A percentile compares a stretch with the other conserved stretches of the same genome.
Conservation (phyloP, 1,284 basidiomycete genomes). For the Naganishia cerealis region DNA sequence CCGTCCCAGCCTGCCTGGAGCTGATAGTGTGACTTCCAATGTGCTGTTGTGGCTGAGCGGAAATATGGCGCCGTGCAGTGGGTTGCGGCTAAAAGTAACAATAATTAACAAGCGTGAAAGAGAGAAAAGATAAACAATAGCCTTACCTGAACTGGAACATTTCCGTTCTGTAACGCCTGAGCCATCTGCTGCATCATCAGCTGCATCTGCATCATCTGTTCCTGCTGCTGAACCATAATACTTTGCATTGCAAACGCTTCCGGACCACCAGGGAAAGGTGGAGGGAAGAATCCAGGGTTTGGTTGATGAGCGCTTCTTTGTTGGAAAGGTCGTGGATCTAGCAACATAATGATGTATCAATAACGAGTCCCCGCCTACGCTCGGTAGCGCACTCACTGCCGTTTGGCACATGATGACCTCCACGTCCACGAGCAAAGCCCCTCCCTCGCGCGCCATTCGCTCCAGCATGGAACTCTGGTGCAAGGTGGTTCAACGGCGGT, state of each 20-base stretch:
- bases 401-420: conserved; percentile 3
- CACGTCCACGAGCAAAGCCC: conserved; percentile 10
- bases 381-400: conserved; percentile 2
- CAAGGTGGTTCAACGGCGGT: conserved; percentile 34
- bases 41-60: conserved; percentile 36
- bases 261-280: conserved; percentile 19
- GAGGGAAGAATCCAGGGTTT: conserved; percentile 18
- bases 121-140: conserved; percentile 7
- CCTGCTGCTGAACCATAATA: conserved; percentile 55
- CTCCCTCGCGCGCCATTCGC: conserved; percentile 35
- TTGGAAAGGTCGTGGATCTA: conserved; percentile 21
- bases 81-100: conserved; percentile 17
- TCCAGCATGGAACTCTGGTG: conserved; percentile 37
- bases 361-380: not conserved
- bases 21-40: conserved; percentile 35
- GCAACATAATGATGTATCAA: not conserved
- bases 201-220: conserved; percentile 55
- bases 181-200: conserved; percentile 54
- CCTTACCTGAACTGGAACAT: not conserved
- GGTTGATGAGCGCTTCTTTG: conserved; percentile 6
- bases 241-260: conserved; percentile 47
- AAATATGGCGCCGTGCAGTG: conserved; percentile 26
- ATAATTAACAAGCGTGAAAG: conserved; percentile 1
- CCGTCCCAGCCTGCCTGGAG: conserved; percentile 41
- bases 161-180: conserved; percentile 35